Evolutionary conservation across 768 basidiomycete species (phyloP), one percentile per base, ranked within the genome.

Genomic region (Serendipita sp.): DNA sequence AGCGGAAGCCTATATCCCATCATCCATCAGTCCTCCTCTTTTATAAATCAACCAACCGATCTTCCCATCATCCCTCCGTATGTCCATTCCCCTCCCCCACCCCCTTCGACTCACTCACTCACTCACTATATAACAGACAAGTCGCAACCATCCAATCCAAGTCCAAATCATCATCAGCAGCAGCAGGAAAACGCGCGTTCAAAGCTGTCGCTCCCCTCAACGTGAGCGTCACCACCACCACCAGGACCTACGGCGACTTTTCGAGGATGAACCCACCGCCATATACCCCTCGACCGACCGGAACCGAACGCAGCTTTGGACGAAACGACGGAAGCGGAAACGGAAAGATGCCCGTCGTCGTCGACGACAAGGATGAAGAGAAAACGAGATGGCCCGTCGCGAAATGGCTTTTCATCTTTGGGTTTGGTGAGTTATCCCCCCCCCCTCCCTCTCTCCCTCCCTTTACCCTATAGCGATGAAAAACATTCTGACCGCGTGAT

Each of bases 351-450:
- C 9, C 7, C 9, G 17, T 7, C 2, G 14, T 38, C 2, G 34
- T 7, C 34, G 26, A 48, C n/a, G 17, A 48, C 9, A 28, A 48
- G 31, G 28, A 24, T 11, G 53, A 58, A n/a, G 9, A 22, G 22
- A 58, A 33, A 34, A 9, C 53, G 9, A 22, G n/a, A 34, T 58
- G 53, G 53, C 53, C 53, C 4, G 53, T 58, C 4, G 53, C 53
- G 17, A 58, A 58, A 33, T 58, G 53, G 53, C 53, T 58, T 24
- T 58, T 58, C 24, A 22, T 58, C 53, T n/a, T 58, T n/a, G 53
- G 53, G 17, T 58, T 58, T n/a, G 4, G 53, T 58, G 30, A 22
- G 53, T 58, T 9, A n/a, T 48, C 7, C 45, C 45, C 9, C 20
- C 45, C n/a, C n/a, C 17, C 45, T n/a, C n/a, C 9, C 20, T 5